Base-by-base conservation (phyloP, 805 yeast genomes). In the Nakazawaea ernobii region DNA sequence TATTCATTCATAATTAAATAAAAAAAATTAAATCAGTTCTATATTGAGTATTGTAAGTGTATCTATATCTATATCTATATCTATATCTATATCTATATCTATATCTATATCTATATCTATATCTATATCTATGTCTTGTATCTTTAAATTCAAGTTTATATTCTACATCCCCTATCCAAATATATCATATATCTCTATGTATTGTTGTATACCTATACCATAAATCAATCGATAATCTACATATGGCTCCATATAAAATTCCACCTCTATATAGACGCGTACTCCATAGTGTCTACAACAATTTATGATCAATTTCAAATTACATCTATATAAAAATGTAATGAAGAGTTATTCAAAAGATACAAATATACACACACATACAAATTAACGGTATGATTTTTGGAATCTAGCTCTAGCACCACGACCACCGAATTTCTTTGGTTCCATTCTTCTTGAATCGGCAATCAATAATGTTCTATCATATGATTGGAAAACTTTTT, bases 331-430 rank as follows among this genome's bases (percentile, higher is more conserved):
- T 28, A 40, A 30, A 14, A 15, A 40, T 14, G 35, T 13, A 14
- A 26, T 7, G 26, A 27, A 24, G 8, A 26, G 13, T 13, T 39
- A 26, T 39, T 20, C 14, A 14, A 39, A 26, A 41, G 35, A 41
- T 20, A 41, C 8, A 24, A 32, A 35, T 27, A 42, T 14, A 42
- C 11, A 42, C 11, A 32, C 27, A 36, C 6, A 36, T 10, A 11
- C 3, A 13, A 8, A 13, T 79, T 92, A 94, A 91, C 99, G 99
- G 94, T 94, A 94, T 75, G 99, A 94, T 78, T 94, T 94, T 85
- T 94, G 99, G 97, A 88, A 92, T 82, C 98, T 92, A 73, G 99
- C 94, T 83, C 99, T 94, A 80, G 99, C 99, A 88, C 99, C 99
- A 78, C 95, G 96, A 84, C 99, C 99, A 84, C 99, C 99, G 83